Base-by-base conservation (phyloP, 306 rosid genomes). In the Cucurbita maxima region DNA sequence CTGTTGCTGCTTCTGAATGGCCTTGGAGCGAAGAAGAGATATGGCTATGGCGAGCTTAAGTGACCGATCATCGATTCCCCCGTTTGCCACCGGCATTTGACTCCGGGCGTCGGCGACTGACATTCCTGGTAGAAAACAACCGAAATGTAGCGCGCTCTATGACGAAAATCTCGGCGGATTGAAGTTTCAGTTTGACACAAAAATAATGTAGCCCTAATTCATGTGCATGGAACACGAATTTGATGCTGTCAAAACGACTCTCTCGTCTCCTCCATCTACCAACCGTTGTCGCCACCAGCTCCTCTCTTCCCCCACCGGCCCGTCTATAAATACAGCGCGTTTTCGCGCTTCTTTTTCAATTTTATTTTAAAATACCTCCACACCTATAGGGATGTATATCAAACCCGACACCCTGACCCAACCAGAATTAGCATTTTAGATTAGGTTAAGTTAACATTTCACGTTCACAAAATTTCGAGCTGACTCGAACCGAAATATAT, bases 11-110 rank as follows among this genome's bases (percentile, higher is more conserved):
- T 18, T 77, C 43, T 82, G 88, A 30, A 79, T 78, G 70, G 76
- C 30, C 83, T 90, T 89, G 1, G 95, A 87, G 57, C 86, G 88
- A 73, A 94, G 86, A 75, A 94, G 87, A 70, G 97, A 86, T 45
- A 89, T 74, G 10, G 98, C 98, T 7, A 89, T 15, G 10, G 99
- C 99, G 19, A 94, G 78, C 75, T 84, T 87, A 73, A 91, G 81
- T 62, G 96, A 81, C 72, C 77, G 87, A 20, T 90, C 90, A 67
- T 75, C 85, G 58, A 54, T 62, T 40, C 58, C 82, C 19, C 34
- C 68, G 72, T 36, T 71, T 7, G 57, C 54, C 6, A 15, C 58
- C 74, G 56, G 58, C 3, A 47, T 6, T 70, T 78, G 73, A 52
- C 64, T 75, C 48, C 67, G 76, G 37, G 36, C 59, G 48, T n/a